Evolutionary conservation across 2,329 filamentous ascomycete genomes (phyloP), one percentile per base, ranked within the genome.

Genomic region (Trichothecium roseum): DNA sequence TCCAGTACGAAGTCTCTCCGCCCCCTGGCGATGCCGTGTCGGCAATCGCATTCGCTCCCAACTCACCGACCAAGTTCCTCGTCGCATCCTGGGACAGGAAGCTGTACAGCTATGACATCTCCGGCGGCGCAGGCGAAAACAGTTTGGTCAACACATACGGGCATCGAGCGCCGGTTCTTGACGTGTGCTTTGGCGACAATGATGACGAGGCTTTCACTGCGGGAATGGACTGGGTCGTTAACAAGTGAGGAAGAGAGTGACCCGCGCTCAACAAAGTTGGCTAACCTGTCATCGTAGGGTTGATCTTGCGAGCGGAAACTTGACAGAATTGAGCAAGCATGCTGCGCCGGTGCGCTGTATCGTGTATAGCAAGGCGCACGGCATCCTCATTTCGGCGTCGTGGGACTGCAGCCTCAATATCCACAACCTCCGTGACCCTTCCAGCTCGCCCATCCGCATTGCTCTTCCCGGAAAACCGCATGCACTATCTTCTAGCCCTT

Each of bases 11-110:
- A 60, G 74, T 95, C 52, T 71, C 78, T 41, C 76, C 85, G 49
- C 80, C 87, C 32, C 91, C 91, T 9, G 74, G 72, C 47, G 91
- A 98, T 61, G 84, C 83, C 49, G 82, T 96, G 50, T 94, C 89
- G 32, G 72, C 86, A 17, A 67, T 96, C 51, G 78, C 78, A 52
- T 98, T 94, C 68, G 85, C 88, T 45, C 84, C 86, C 26, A 64
- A 71, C 41, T 77, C 79, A n/a, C 72, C 80, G 3, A 76, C 70
- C 36, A 81, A 79, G 47, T 72, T 98, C 27, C 74, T 93, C n/a
- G 88, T 89, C 48, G 82, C 88, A 9, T 94, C 87, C 37, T 98
- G 91, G 91, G 89, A 96, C 62, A 85, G 80, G 59, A 77, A 85
- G 55, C 77, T 94, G 37, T 94, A 95, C 60, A 69, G 89, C 35